Percentiles rank a stretch among this genome's conserved stretches.
Evolutionary conservation across 805 yeast genomes (phyloP).

Genomic region (Candida dajiaensis): DNA sequence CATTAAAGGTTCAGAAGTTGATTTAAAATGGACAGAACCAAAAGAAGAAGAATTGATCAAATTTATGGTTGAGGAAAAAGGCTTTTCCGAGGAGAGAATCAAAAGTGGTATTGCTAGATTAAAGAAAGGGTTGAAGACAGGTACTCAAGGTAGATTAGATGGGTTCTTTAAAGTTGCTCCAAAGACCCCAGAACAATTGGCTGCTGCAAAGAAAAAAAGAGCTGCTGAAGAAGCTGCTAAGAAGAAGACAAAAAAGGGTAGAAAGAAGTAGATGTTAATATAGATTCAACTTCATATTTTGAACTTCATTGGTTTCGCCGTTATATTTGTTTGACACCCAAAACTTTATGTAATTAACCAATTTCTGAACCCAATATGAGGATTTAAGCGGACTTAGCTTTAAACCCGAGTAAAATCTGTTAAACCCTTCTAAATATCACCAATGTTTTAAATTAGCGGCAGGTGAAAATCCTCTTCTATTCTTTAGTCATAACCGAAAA

Average conservation of each 20-base stretch:
- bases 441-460: too few species aligned
- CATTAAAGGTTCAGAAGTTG: constrained; percentile 49
- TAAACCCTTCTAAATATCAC: too few species aligned
- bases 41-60: constrained; percentile 78
- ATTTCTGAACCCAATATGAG: background rate
- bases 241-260: constrained; percentile 21
- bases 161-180: constrained; percentile 77
- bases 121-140: constrained; percentile 74
- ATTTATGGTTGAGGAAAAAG: constrained; percentile 80
- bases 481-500: too few species aligned
- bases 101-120: constrained; percentile 81
- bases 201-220: constrained; percentile 23
- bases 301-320: too few species aligned
- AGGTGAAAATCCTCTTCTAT: background rate
- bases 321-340: too few species aligned
- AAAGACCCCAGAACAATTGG: constrained; percentile 42
- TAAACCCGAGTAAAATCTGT: background rate
- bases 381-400: background rate
- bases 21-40: constrained; percentile 84
- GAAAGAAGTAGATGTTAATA: constrained; percentile 10
- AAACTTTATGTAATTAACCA: too few species aligned
- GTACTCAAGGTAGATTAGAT: constrained; percentile 88
- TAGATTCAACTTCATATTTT: background rate
- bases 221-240: constrained; percentile 24
- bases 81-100: constrained; percentile 90